Evolutionary conservation across 768 basidiomycete genomes (phyloP), one percentile per base, ranked within the genome.

Genomic region (Leccinum ochraceum): DNA sequence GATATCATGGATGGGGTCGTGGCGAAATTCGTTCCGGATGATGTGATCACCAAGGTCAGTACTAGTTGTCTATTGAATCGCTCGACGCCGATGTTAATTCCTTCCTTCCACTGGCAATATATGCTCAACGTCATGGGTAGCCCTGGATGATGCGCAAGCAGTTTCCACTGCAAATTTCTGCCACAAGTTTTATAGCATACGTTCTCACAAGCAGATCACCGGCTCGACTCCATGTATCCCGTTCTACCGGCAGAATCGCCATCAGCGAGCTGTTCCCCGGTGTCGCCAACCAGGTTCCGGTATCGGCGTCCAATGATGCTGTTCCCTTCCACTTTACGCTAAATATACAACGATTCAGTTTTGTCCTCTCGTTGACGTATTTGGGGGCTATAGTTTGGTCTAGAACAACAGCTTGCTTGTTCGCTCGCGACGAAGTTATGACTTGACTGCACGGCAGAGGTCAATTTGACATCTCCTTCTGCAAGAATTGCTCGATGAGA

Each of bases 301-400:
- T 90, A 50, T 90, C 94, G 69, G 83, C 84, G 14, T 90, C 91
- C 17, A 86, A 79, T 64, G 97, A 99, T 67, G 81, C 87, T 3
- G 94, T 98, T 4, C 96, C 97, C 1, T 99, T 99, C 90, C 89
- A 97, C 39, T 86, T 96, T 64, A 98, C 97, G 4, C 95, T 95
- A 4, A 98, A 97, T 74, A 85, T 99, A 79, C 97, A 99, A 75
- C 82, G 84, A 63, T 95, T 98, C 78, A 13, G 5, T 57, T 54
- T 9, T 1, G 9, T 17, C 10, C 7, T 22, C 5, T 10, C 9
- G 3, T 49, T 66, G 46, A 64, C 58, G 53, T 56, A 4, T 49
- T 20, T 52, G 51, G 32, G 9, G 50, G 6, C 9, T 48, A 8
- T 64, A 96, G 91, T 95, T 89, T 72, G 94, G 98, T 63, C 79